phyloP scores from a whole-genome alignment of 2,329 filamentous ascomycete genomes.

The Penicillium olsonii region DNA sequence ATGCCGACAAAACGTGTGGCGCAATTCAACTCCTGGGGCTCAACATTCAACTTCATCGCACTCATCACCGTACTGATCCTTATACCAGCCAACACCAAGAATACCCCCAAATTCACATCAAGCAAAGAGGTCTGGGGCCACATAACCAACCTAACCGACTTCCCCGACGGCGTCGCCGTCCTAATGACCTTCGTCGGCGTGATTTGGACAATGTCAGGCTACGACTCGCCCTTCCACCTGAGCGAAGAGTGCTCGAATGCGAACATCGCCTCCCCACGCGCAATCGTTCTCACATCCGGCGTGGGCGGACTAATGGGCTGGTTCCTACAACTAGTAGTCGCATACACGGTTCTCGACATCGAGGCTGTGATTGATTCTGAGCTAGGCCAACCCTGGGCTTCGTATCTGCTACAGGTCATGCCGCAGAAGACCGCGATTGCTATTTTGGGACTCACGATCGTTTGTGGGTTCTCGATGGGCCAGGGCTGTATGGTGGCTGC shows the following conservation, averaged over 20 bases:
- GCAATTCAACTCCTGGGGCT: conserved; percentile 68
- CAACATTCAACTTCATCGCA: conserved; percentile 69
- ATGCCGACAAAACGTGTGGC: conserved; percentile 73
- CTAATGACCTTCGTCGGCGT: conserved; percentile 72
- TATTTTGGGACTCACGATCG: conserved; percentile 65
- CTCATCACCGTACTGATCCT: conserved; percentile 67
- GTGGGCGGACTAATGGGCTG: conserved; percentile 69
- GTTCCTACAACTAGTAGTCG: conserved; percentile 72
- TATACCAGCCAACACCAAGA: conserved; percentile 63
- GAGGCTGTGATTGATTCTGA: conserved; percentile 59
- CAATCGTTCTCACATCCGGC: conserved; percentile 69
- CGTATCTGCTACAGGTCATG: conserved; percentile 67
- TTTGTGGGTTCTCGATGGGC: conserved; percentile 71
- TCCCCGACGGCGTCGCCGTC: conserved; percentile 66
- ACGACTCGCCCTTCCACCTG: conserved; percentile 71
- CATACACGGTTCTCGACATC: conserved; percentile 70
- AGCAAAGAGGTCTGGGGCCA: conserved; percentile 64
- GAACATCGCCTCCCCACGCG: conserved; percentile 67
- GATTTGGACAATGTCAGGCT: conserved; percentile 70
- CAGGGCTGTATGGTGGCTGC: conserved; percentile 71
- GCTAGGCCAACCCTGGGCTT: conserved; percentile 69
- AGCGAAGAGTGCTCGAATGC: conserved; percentile 75
- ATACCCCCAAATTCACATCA: conserved; percentile 60
- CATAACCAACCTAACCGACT: conserved; percentile 68
- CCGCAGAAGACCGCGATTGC: conserved; percentile 62